Evolutionary conservation across 345 rosid genomes (phyloP).

Genomic region (Cardiospermum halicacabum): DNA sequence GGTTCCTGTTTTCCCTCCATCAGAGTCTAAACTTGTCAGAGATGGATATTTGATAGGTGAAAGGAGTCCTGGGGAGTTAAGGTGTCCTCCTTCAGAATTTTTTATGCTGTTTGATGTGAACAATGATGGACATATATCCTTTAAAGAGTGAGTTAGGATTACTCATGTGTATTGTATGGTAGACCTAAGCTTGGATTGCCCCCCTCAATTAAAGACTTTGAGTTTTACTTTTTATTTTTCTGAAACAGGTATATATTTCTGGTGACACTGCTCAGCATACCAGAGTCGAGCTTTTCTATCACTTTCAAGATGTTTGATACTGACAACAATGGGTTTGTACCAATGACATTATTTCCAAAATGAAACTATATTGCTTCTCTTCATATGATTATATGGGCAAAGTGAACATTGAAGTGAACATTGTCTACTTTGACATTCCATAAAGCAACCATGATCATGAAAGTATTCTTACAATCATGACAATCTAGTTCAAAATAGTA

Average conservation of each 20-base stretch:
- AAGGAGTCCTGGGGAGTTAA: constrained; percentile 76
- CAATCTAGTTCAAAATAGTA: neutral
- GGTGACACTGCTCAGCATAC: constrained; percentile 82
- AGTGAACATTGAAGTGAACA: no score
- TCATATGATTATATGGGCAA: constrained; percentile 9
- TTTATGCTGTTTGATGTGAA: constrained; percentile 89
- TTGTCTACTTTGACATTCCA: neutral
- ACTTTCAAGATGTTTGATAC: constrained; percentile 92
- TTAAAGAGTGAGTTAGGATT: constrained; percentile 70
- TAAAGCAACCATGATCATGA: no score
- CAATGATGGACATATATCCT: constrained; percentile 79
- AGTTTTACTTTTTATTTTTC: constrained; percentile 9
- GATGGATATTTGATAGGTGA: constrained; percentile 92
- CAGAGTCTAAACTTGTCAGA: constrained; percentile 76
- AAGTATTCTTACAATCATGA: no score
- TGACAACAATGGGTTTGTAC: constrained; percentile 70
- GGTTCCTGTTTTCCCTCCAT: constrained; percentile 94
- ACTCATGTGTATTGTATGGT: neutral
- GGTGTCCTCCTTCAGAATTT: constrained; percentile 68
- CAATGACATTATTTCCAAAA: constrained; percentile 1
- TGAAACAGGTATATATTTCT: constrained; percentile 83
- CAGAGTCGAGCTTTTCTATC: constrained; percentile 77
- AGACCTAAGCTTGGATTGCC: neutral
- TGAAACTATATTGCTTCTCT: constrained; percentile 13
- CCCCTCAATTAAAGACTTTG: constrained; percentile 2